These are phyloP conservation scores for Suillus paluster DNA, from an alignment of 768 basidiomycete genomes.

Conservation along the genomic window DNA sequence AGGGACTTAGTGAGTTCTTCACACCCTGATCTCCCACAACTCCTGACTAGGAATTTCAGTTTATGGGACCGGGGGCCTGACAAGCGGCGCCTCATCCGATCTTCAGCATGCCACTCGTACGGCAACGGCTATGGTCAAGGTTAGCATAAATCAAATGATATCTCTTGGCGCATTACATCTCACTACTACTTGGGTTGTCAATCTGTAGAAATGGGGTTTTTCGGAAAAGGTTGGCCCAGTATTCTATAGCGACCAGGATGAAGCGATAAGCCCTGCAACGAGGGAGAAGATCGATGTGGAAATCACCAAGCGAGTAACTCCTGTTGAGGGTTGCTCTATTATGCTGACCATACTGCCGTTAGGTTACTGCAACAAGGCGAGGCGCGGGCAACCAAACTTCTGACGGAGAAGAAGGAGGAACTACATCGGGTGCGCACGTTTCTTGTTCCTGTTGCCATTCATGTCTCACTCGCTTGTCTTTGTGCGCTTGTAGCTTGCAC, in stretches of 20 bases:
- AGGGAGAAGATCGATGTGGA: slow-evolving; percentile 89
- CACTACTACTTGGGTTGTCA: slow-evolving; percentile 6
- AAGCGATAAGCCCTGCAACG: slow-evolving; percentile 72
- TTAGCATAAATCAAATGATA: slow-evolving; percentile 37
- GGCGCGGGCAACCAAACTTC: slow-evolving; percentile 62
- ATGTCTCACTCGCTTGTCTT: slow-evolving; percentile 2
- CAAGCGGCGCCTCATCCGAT: slow-evolving; percentile 92
- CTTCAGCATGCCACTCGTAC: slow-evolving; percentile 78
- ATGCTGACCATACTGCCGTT: slow-evolving; percentile 8
- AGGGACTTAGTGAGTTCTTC: slow-evolving; percentile 73
- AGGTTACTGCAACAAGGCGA: slow-evolving; percentile 74
- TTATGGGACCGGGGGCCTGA: slow-evolving; percentile 86
- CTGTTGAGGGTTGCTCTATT: background rate
- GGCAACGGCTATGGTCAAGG: slow-evolving; percentile 89
- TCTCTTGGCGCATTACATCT: slow-evolving; percentile 10
- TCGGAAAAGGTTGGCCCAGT: slow-evolving; percentile 83
- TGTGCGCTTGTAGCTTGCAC: slow-evolving; percentile 65
- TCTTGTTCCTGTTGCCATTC: background rate
- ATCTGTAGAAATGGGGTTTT: slow-evolving; percentile 71
- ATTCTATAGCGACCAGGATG: slow-evolving; percentile 74
- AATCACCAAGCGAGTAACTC: slow-evolving; percentile 67
- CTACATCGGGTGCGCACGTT: slow-evolving; percentile 64
- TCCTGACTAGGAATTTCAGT: slow-evolving; percentile 48
- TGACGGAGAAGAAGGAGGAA: slow-evolving; percentile 72
- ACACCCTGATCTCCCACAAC: slow-evolving; percentile 7